A percentile compares a stretch with the other conserved stretches of the same genome.
These are phyloP conservation scores for Fusarium chuoi DNA, from an alignment of 2,329 filamentous ascomycete species.

Conservation along the genomic window DNA sequence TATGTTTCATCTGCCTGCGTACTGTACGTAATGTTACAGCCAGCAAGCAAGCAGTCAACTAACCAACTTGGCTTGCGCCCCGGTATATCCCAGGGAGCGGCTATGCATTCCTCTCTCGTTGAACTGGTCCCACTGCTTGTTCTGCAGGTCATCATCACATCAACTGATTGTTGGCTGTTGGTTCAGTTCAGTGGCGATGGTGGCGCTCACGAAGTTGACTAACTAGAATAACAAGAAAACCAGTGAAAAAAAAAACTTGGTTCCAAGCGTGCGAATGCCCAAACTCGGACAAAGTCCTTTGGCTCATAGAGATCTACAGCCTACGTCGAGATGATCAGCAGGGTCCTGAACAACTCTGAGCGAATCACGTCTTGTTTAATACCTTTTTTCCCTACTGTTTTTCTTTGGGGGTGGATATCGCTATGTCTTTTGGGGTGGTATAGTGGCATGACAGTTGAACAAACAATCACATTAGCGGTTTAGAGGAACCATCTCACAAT, in stretches of 20 bases:
- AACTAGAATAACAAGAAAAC: constrained; percentile 4
- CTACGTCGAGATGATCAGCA: constrained; percentile 38
- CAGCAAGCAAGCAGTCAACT: background rate
- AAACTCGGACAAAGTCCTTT: constrained; percentile 20
- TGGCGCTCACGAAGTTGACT: constrained; percentile 17
- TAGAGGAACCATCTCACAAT: constrained; percentile 4
- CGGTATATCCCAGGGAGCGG: constrained; percentile 1
- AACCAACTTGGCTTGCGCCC: background rate
- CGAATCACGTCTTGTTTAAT: constrained; percentile 21
- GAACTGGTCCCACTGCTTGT: constrained; percentile 17
- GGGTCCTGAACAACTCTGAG: constrained; percentile 25
- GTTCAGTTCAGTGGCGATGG: constrained; percentile 19
- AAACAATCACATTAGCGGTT: constrained; percentile 9
- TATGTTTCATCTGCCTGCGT: constrained; percentile 14
- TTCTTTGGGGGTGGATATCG: constrained; percentile 3
- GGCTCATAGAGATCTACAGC: constrained; percentile 32
- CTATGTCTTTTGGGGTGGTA: constrained; percentile 20
- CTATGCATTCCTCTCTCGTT: constrained; percentile 25
- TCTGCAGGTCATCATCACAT: constrained; percentile 11
- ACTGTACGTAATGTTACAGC: constrained; percentile 23
- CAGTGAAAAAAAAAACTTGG: constrained; percentile 24
- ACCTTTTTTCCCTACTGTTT: background rate
- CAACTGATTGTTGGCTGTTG: constrained; percentile 11
- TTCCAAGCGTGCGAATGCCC: constrained; percentile 11
- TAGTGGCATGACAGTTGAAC: constrained; percentile 18